Conservation (phyloP, 352 stramenopile species). For the Blastocystis sp. region DNA sequence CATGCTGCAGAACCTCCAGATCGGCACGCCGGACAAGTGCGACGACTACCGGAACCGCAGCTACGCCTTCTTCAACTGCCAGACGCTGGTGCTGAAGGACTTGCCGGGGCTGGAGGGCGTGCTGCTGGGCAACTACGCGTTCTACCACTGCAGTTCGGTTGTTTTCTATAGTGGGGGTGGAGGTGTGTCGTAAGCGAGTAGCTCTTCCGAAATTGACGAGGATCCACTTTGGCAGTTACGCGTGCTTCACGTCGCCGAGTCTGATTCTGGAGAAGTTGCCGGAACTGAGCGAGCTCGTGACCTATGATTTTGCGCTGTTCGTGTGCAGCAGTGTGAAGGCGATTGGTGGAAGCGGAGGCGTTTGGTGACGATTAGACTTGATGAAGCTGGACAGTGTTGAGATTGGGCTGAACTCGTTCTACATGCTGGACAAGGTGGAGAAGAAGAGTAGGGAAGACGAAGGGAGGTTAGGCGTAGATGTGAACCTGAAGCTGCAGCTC, state of each 20-base stretch:
- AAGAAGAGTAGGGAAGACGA: conserved; percentile 8
- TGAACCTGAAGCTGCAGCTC: neutral
- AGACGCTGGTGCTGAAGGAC: neutral
- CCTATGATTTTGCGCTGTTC: conserved; percentile 30
- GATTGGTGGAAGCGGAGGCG: neutral
- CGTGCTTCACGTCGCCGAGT: neutral
- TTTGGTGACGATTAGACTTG: conserved; percentile 19
- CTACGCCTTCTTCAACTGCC: conserved; percentile 40
- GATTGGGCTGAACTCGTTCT: conserved; percentile 26
- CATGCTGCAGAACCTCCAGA: neutral
- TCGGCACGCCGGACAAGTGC: neutral
- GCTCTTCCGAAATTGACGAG: conserved; percentile 1
- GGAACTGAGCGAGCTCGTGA: neutral
- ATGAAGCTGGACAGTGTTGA: neutral
- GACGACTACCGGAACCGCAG: conserved; percentile 28
- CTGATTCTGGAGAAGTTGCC: neutral
- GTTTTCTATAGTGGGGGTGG: neutral
- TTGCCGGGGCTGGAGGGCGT: neutral
- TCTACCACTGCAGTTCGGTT: conserved; percentile 2
- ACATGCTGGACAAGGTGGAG: neutral
- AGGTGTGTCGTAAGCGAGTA: neutral
- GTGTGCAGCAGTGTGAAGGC: conserved; percentile 1
- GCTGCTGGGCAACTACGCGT: conserved; percentile 41
- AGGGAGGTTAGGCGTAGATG: conserved; percentile 23
- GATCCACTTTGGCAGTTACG: conserved; percentile 8